Evolutionary conservation across 2,329 filamentous ascomycete genomes (phyloP).

Genomic region (Cladosporium austrohemisphaericum): DNA sequence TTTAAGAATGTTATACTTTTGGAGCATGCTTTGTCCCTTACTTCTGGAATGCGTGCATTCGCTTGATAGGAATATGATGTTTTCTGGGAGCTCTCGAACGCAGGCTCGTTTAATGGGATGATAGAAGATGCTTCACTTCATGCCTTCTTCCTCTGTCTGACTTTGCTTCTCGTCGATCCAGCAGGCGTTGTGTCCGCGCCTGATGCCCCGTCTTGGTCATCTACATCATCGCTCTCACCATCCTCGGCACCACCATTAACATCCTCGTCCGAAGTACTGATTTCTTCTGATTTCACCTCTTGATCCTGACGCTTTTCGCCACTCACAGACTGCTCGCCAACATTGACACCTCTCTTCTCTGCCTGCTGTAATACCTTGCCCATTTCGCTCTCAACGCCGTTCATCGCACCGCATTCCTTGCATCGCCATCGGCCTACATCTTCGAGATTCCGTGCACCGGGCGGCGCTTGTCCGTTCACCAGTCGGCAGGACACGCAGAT

Average conservation of each 20-base stretch:
- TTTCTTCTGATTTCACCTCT: background rate
- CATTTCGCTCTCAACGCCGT: constrained; percentile 76
- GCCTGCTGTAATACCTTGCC: constrained; percentile 57
- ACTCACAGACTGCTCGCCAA: constrained; percentile 8
- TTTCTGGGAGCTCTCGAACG: no score
- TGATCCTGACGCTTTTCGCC: constrained; percentile 1
- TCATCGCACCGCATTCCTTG: constrained; percentile 74
- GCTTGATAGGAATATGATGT: no score
- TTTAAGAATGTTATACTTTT: no score
- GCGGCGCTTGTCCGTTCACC: constrained; percentile 93
- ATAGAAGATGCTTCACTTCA: constrained; percentile 13
- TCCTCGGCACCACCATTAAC: constrained; percentile 20
- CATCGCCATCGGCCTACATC: constrained; percentile 88
- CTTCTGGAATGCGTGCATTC: no score
- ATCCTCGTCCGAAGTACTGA: background rate
- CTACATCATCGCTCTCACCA: constrained; percentile 19
- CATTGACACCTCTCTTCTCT: constrained; percentile 25
- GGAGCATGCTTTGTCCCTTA: no score
- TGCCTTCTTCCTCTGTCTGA: constrained; percentile 37
- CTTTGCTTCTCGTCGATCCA: constrained; percentile 41
- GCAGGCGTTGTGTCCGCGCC: constrained; percentile 29
- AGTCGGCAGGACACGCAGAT: constrained; percentile 79
- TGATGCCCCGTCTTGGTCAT: constrained; percentile 19
- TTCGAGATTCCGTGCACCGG: constrained; percentile 70
- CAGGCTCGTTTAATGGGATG: no score